Evolutionary conservation across 2,329 filamentous ascomycete genomes (phyloP).

Genomic region (Sarocladium kiliense): DNA sequence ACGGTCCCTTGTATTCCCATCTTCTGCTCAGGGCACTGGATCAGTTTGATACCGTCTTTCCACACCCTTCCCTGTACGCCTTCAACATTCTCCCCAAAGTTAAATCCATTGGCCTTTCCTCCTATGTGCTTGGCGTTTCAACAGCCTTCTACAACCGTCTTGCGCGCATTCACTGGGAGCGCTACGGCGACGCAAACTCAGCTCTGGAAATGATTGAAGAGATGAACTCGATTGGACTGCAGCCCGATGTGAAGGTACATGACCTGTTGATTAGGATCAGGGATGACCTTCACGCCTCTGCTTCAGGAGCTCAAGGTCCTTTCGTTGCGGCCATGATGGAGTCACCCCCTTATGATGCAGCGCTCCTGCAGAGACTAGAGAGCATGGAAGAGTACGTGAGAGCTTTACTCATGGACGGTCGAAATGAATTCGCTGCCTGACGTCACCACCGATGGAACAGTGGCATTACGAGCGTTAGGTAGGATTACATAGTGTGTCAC

Average conservation of each 20-base stretch:
- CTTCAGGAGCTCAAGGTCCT: conserved; percentile 30
- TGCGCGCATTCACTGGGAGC: conserved; percentile 55
- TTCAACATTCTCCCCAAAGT: conserved; percentile 61
- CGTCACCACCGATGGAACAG: background rate
- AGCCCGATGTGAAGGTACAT: conserved; percentile 39
- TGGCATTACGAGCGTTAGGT: background rate
- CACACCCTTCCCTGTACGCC: conserved; percentile 50
- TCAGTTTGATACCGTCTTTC: conserved; percentile 53
- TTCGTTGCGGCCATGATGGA: conserved; percentile 35
- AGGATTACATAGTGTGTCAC: too few relatives aligned
- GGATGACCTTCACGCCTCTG: conserved; percentile 27
- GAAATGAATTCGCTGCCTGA: background rate
- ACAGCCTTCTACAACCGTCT: conserved; percentile 66
- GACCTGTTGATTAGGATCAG: conserved; percentile 24
- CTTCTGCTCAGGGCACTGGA: conserved; percentile 53
- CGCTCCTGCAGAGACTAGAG: conserved; percentile 21
- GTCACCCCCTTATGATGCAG: conserved; percentile 27
- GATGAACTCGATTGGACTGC: conserved; percentile 60
- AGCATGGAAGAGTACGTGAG: conserved; percentile 16
- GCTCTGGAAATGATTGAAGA: conserved; percentile 56
- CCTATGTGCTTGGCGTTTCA: conserved; percentile 66
- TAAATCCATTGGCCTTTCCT: conserved; percentile 62
- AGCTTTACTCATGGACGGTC: background rate
- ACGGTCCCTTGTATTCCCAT: conserved; percentile 61
- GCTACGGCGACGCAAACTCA: conserved; percentile 50